Evolutionary conservation across 2,329 filamentous ascomycete species (phyloP), one percentile per base, ranked within the genome.

Genomic region (Sporothrix pseudoabietina): DNA sequence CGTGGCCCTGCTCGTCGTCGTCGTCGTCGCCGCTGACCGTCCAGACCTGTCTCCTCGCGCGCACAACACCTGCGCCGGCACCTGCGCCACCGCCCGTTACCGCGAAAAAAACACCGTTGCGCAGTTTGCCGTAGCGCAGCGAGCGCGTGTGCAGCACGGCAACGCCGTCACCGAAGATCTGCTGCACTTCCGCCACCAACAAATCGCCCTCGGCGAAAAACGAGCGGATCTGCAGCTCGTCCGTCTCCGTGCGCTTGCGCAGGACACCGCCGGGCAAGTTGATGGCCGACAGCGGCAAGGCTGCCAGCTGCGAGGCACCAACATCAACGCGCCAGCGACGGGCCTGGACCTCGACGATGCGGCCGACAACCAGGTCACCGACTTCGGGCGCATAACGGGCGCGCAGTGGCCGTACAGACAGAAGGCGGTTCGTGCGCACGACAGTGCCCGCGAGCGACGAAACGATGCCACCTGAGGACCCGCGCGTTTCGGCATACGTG

Each of bases 151-250:
- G 96, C 79, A 99, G 85, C 73, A 91, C 91, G 0, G 96, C 94
- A 1, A 89, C 91, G 73, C 94, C 95, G 82, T 98, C 95, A 73
- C 90, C 87, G 81, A 94, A 93, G 72, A 99, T 85, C 77, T 89
- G 89, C 86, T 99, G 96, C 72, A 99, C 96, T 83, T 99, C 96
- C 0, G 96, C 96, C 22, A 98, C 93, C 19, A 99, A 85, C 71
- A 99, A 84, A 80, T 99, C 96, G 14, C 96, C 96, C 82, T 99
- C 96, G 72, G 92, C 91, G 84, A 99, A 98, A 83, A 98, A 99
- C n/a, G 90, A 93, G 69, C 96, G 90, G 82, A 99, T 98, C 83
- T 98, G 96, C 78, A 99, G 87, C 84, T 98, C 96, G 82, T 99
- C 96, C 19, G 96, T 97, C 79, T 95, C 94, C 39, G 96, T 99